A percentile compares a stretch with the other conserved stretches of the same genome.
phyloP scores from a whole-genome alignment of 306 rosid species.

The Neltuma alba region DNA sequence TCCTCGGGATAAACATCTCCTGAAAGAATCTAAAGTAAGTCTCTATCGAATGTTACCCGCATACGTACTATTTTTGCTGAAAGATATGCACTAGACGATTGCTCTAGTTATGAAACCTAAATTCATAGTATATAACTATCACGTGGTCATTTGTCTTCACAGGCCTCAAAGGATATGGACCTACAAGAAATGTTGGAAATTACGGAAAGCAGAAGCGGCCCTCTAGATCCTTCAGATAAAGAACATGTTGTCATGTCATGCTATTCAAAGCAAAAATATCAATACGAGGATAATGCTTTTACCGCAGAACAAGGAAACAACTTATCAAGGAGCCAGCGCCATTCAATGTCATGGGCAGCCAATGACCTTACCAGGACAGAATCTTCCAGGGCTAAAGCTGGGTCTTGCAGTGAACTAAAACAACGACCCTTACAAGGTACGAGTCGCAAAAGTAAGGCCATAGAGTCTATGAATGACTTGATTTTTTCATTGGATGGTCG shows the following conservation, averaged over 20 bases:
- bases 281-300: neutral
- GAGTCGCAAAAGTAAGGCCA: conserved; percentile 47
- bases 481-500: conserved; percentile 41
- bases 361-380: conserved; percentile 76
- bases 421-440: conserved; percentile 58
- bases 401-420: conserved; percentile 88
- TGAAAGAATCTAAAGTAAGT: conserved; percentile 46
- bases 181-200: neutral
- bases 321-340: conserved; percentile 41
- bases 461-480: conserved; percentile 34
- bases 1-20: conserved; percentile 18
- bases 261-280: neutral
- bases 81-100: conserved; percentile 8
- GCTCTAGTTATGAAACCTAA: neutral
- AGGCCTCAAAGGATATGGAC: conserved; percentile 45
- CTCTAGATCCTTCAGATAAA: neutral
- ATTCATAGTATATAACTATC: neutral
- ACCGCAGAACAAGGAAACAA: neutral
- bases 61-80: neutral
- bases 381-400: conserved; percentile 73
- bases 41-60: neutral
- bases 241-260: neutral
- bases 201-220: conserved; percentile 2
- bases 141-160: conserved; percentile 28
- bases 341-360: conserved; percentile 47